Base-by-base conservation (phyloP, 1,139 yeast species). In the Yamadazyma buinensis region DNA sequence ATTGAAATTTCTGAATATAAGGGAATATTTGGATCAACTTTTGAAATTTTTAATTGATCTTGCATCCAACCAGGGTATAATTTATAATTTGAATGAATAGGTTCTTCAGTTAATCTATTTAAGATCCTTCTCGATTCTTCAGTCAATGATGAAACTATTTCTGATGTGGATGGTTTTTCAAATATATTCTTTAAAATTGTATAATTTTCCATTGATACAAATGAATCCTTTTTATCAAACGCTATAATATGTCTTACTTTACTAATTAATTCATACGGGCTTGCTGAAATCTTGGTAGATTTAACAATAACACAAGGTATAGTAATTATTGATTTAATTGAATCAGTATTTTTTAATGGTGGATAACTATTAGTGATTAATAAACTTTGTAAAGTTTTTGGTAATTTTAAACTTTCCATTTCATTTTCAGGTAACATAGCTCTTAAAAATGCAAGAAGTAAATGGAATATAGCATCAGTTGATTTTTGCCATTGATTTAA, bases 381-480 rank as follows among this genome's bases (percentile, higher is more conserved):
- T 29, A 84, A 58, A 15, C 77, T 69, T 47, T 80, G 85, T 38
- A 84, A 62, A 1, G 83, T 64, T 44, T 75, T 76, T 22, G 92
- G 92, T 27, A 84, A 53, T 44, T 72, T 76, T 18, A 75, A 57
- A 21, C 82, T 59, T 35, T 75, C 76, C 36, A 71, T 70, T 39
- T 77, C 72, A 39, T 71, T 77, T 28, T 77, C 78, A 0, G 90
- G 90, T 11, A 84, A 68, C 81, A 86, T 81, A 15, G 95, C 80
- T 43, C 95, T 72, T 38, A 88, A 60, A 49, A 87, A 88, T 2
- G 96, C 76, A 22, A 86, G 59, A 23, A 87, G 67, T 28, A 88
- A 57, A 55, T 88, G 97, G 51, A 85, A 84, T 58, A 86, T 75
- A 0, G 96, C 96, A 51, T 84, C 88, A 6, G 95, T 81, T 2